Evolutionary conservation across 139 green algal genomes (phyloP), one percentile per base, ranked within the genome.

Genomic region (Haematococcus lacustris): DNA sequence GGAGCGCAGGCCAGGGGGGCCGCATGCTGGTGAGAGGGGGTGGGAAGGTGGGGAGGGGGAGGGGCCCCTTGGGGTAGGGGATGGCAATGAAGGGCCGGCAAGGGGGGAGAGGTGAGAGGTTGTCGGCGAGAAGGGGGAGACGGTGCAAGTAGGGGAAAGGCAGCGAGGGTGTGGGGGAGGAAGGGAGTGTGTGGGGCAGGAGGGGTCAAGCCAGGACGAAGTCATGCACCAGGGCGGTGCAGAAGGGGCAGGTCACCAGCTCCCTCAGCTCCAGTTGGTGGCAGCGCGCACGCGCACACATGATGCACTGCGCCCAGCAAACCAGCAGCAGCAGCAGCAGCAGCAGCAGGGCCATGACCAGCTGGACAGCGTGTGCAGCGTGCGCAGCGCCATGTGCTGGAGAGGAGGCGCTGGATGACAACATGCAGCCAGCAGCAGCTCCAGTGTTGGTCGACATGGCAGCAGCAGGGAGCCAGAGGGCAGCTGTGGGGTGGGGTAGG

Each of bases 161-260:
- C n/a, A n/a, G n/a, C n/a, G n/a, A n/a, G n/a, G n/a, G n/a, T n/a
- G n/a, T n/a, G n/a, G n/a, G n/a, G n/a, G n/a, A n/a, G n/a, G n/a
- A n/a, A n/a, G n/a, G n/a, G n/a, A n/a, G n/a, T n/a, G n/a, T n/a
- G n/a, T n/a, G n/a, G n/a, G n/a, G n/a, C n/a, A n/a, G n/a, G n/a
- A n/a, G n/a, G n/a, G n/a, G n/a, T 62, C 13, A 69, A 3, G 63
- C 63, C 35, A 69, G 38, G 6, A 30, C 17, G 63, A 69, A 69
- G 21, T 69, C 63, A 6, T 33, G 3, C 6, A 69, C 63, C 13
- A 69, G 5, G 2, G 35, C 21, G 63, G 34, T 40, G 35, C 63
- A 69, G 30, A 39, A 40, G 7, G 35, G 63, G 63, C 63, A 69
- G 2, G 63, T 69, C 21, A 40, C 63, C 35, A 69, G 38, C 63